A percentile compares a stretch with the other conserved stretches of the same genome.
phyloP scores from a whole-genome alignment of 257 asterid species.

The Scutellaria minor region DNA sequence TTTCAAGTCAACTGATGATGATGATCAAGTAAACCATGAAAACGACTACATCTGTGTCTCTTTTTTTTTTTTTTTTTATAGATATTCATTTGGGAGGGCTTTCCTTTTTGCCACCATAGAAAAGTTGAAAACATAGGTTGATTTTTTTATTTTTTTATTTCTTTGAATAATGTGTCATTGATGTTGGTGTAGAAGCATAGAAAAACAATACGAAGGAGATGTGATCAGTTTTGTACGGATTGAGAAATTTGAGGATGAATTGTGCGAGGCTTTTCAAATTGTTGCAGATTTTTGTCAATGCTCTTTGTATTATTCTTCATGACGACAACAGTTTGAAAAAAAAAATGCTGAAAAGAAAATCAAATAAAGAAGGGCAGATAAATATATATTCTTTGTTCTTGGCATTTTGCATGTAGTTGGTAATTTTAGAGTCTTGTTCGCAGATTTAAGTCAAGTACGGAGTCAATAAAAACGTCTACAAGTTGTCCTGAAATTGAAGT shows the following conservation, averaged over 20 bases:
- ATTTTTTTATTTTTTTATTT: constrained; percentile 9
- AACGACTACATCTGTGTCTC: neutral
- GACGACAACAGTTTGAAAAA: constrained; percentile 24
- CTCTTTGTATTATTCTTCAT: constrained; percentile 21
- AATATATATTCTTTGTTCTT: neutral
- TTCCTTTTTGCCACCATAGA: constrained; percentile 11
- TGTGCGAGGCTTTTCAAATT: constrained; percentile 16
- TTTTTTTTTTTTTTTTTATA: neutral
- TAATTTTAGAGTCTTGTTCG: constrained; percentile 34
- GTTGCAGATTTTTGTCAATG: constrained; percentile 32
- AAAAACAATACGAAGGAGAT: constrained; percentile 15
- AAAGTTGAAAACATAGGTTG: neutral
- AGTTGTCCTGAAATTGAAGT: constrained; percentile 18
- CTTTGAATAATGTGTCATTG: constrained; percentile 37
- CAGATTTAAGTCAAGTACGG: constrained; percentile 34
- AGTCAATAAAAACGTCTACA: constrained; percentile 49
- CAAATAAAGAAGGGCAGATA: constrained; percentile 2
- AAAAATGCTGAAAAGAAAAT: neutral
- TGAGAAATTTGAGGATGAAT: constrained; percentile 41
- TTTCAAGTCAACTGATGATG: constrained; percentile 45
- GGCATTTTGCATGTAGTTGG: constrained; percentile 34
- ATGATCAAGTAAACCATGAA: constrained; percentile 20
- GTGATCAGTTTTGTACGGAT: constrained; percentile 40
- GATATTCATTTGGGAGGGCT: constrained; percentile 18
- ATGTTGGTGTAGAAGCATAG: constrained; percentile 20